A percentile compares a stretch with the other conserved stretches of the same genome.
Evolutionary conservation across 2,329 filamentous ascomycete species (phyloP).

Genomic region (Tolypocladium album): DNA sequence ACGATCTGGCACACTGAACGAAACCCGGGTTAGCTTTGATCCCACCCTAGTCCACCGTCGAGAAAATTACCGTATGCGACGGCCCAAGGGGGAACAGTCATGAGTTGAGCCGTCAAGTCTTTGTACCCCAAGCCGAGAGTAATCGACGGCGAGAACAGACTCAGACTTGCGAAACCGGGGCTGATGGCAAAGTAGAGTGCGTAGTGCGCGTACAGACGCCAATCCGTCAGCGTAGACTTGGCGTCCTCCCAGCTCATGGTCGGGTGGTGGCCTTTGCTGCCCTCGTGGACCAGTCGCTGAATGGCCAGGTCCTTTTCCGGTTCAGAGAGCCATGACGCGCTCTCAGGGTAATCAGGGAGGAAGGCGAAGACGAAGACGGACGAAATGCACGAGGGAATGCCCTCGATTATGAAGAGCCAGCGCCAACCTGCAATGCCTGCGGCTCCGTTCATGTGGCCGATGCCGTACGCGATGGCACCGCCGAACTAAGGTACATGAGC

Average conservation of each 20-base stretch:
- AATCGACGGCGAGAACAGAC: constrained; percentile 52
- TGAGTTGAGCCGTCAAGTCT: constrained; percentile 48
- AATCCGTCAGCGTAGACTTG: constrained; percentile 55
- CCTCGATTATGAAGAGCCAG: constrained; percentile 54
- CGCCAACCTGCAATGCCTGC: constrained; percentile 57
- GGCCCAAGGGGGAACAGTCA: constrained; percentile 57
- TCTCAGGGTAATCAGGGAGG: constrained; percentile 58
- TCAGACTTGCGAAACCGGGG: constrained; percentile 47
- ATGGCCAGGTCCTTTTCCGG: constrained; percentile 47
- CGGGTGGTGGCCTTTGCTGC: constrained; percentile 47
- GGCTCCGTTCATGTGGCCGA: constrained; percentile 59
- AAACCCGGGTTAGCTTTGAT: constrained; percentile 5
- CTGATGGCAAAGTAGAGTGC: constrained; percentile 40
- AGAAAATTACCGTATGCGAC: constrained; percentile 37
- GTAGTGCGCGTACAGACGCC: constrained; percentile 59
- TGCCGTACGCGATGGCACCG: constrained; percentile 60
- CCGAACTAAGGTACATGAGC: constrained; percentile 34
- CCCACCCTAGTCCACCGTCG: too few relatives aligned
- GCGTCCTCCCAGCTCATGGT: constrained; percentile 56
- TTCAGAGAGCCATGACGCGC: constrained; percentile 48
- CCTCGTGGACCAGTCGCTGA: constrained; percentile 32
- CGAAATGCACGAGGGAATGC: constrained; percentile 52
- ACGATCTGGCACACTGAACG: constrained; percentile 25
- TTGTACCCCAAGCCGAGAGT: constrained; percentile 39
- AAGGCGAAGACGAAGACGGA: constrained; percentile 55